Evolutionary conservation across 768 basidiomycete species (phyloP), one percentile per base, ranked within the genome.

Genomic region (Lactarius hatsudake): DNA sequence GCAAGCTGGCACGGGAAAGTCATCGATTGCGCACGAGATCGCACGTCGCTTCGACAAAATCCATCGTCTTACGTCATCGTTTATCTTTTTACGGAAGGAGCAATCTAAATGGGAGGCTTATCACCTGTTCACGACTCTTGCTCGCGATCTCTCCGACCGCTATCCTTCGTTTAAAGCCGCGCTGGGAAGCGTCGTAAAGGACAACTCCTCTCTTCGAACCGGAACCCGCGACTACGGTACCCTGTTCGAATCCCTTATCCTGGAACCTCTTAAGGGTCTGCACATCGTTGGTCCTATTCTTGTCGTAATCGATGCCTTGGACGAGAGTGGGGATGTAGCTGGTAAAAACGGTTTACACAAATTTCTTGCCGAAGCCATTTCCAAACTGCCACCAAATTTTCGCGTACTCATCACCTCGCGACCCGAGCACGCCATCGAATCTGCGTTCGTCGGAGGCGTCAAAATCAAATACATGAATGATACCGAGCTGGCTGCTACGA

Each of bases 91-190:
- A 20, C 56, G 56, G 30, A 30, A n/a, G 56, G 56, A 57, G 20
- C 28, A 30, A 34, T 34, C 56, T 0, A 36, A 57, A 17, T 8
- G 32, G 6, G 32, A 32, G 8, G 32, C 28, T 18, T 36, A 57
- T 30, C 56, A 32, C 15, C 30, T 57, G 4, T 59, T 59, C 59
- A 59, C 59, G 40, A 59, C 59, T 18, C 59, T 59, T 10, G 28
- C 28, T 38, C 34, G n/a, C 38, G 38, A 38, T 38, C 59, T 59
- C 23, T 15, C n/a, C 15, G 34, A 38, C 34, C 34, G 38, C 15
- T 59, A 23, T 20, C 59, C 38, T 17, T 59, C 38, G 38, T 51
- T 23, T n/a, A 51, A 51, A 51, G 23, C 23, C 1, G 48, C 48
- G 12, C 48, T 51, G 5, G 59, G 38, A 40, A 26, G 40, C 15